These are phyloP conservation scores for Vigna nakashimae DNA, from an alignment of 306 rosid species.

Conservation along the genomic window DNA sequence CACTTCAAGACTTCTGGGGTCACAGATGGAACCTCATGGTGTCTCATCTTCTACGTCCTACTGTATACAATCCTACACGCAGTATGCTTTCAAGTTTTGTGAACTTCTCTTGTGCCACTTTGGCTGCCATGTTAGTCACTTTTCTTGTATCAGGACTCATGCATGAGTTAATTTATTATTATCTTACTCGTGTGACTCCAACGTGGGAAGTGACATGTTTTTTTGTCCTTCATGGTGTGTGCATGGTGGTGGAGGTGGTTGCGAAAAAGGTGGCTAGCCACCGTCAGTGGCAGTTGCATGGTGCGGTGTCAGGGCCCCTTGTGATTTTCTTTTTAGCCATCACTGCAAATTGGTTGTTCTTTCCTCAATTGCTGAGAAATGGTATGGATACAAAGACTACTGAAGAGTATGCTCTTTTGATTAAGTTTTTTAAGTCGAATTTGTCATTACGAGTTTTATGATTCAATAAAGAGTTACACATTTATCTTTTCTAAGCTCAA, in stretches of 20 bases:
- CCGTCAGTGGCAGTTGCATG: not conserved
- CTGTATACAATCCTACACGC: not conserved
- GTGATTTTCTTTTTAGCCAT: not conserved
- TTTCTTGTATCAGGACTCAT: conserved; percentile 57
- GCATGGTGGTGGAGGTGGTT: not conserved
- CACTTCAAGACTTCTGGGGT: not conserved
- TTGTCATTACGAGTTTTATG: too few relatives aligned
- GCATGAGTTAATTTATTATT: conserved; percentile 66
- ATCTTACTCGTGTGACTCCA: conserved; percentile 54
- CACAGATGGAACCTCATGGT: not conserved
- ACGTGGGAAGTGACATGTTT: conserved; percentile 31
- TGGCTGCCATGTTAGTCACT: conserved; percentile 33
- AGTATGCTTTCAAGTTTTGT: not conserved
- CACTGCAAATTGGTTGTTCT: conserved; percentile 48
- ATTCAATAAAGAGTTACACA: too few relatives aligned
- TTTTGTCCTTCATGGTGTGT: not conserved
- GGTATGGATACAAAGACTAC: conserved; percentile 41
- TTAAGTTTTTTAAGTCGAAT: conserved; percentile 12
- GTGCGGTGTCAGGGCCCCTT: not conserved
- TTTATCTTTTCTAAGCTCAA: too few relatives aligned
- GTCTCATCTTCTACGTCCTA: not conserved
- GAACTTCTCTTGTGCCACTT: not conserved
- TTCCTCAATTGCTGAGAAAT: conserved; percentile 61
- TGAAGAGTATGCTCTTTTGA: conserved; percentile 42
- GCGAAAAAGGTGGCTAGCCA: not conserved